Evolutionary conservation across 108 stramenopile genomes (phyloP).

Genomic region (Cyclotella baltica): DNA sequence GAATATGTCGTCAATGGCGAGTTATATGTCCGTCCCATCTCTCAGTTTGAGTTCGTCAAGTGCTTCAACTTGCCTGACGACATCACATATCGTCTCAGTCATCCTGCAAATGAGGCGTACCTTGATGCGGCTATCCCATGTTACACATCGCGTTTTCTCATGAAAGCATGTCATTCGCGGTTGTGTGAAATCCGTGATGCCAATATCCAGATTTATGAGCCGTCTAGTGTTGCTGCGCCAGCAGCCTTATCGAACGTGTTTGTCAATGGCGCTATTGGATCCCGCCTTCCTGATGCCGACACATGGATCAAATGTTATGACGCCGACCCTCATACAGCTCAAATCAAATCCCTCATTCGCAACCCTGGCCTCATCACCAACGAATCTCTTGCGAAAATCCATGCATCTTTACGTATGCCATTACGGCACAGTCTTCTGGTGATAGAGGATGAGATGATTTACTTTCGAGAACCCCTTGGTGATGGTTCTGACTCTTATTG

Average conservation of each 20-base stretch:
- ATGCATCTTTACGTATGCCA: no score
- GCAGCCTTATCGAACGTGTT: conserved; percentile 4
- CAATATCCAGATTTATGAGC: conserved; percentile 3
- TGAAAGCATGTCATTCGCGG: not conserved
- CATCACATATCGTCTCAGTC: not conserved
- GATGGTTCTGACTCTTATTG: no score
- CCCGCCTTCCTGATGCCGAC: not conserved
- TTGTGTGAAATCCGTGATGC: not conserved
- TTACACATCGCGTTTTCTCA: not conserved
- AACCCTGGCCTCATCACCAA: conserved; percentile 1
- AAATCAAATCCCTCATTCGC: not conserved
- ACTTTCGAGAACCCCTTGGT: no score
- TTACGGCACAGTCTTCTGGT: no score
- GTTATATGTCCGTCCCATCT: conserved; percentile 4
- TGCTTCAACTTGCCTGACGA: conserved; percentile 8
- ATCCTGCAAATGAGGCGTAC: not conserved
- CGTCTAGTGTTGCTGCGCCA: not conserved
- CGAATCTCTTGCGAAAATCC: no score
- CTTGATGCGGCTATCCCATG: conserved; percentile 7
- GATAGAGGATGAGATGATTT: no score
- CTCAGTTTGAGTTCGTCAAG: conserved; percentile 18
- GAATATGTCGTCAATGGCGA: not conserved
- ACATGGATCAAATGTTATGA: not conserved
- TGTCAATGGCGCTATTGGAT: conserved; percentile 17
- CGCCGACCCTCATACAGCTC: not conserved